phyloP scores from a whole-genome alignment of 192 early-diverging fungal genomes.

The Gonapodya sp. region DNA sequence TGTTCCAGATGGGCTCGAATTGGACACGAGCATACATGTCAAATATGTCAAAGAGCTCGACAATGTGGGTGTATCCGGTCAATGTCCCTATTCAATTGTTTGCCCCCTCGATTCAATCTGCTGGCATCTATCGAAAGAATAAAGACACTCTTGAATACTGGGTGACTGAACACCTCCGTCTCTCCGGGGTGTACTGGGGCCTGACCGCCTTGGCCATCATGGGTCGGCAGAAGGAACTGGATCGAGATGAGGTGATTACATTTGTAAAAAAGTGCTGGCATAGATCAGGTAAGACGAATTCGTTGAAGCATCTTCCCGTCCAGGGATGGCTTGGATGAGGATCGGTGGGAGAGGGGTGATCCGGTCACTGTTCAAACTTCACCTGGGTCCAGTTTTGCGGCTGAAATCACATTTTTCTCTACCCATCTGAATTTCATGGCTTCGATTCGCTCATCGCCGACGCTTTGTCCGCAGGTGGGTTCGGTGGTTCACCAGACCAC shows the following conservation, averaged over 20 bases:
- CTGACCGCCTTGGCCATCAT: constrained; percentile 71
- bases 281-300: neutral
- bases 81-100: neutral
- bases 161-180: constrained; percentile 79
- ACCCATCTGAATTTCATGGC: neutral
- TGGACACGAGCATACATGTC: constrained; percentile 31
- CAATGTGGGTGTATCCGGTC: constrained; percentile 27
- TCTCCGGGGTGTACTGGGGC: constrained; percentile 94
- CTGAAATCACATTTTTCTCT: neutral
- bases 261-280: constrained; percentile 75
- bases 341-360: neutral
- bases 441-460: neutral
- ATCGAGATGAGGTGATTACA: constrained; percentile 59
- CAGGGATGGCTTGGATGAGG: too few relatives aligned
- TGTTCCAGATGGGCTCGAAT: neutral
- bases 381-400: neutral
- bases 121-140: too few relatives aligned
- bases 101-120: neutral
- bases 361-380: neutral
- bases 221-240: constrained; percentile 48
- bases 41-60: constrained; percentile 63
- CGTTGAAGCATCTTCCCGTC: too few relatives aligned
- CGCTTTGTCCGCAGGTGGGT: constrained; percentile 71
- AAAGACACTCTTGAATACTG: constrained; percentile 87
- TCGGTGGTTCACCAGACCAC: constrained; percentile 77